A percentile compares a stretch with the other conserved stretches of the same genome.
phyloP scores from a whole-genome alignment of 352 stramenopile species.

The Phytophthora citrophthora region DNA sequence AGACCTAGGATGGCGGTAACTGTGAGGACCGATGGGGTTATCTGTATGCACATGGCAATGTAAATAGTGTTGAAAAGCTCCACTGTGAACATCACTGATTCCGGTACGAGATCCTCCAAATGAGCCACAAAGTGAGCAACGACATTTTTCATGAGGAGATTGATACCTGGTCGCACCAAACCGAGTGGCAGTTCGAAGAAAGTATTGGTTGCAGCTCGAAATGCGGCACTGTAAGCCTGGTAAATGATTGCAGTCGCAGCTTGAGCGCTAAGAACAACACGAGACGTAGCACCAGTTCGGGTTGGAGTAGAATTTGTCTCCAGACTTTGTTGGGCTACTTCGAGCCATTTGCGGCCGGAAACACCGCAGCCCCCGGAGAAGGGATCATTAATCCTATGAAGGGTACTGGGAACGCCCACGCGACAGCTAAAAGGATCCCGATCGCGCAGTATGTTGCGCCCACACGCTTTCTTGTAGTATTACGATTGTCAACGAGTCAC shows the following conservation, averaged over 20 bases:
- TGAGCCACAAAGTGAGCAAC: conserved; percentile 21
- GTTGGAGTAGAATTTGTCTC: background rate
- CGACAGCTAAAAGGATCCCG: background rate
- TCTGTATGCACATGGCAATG: too few relatives aligned
- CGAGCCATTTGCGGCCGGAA: too few relatives aligned
- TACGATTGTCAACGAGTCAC: conserved; percentile 2
- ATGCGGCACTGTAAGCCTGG: background rate
- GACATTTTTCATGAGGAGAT: conserved; percentile 38
- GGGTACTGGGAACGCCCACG: too few relatives aligned
- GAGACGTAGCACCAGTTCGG: conserved; percentile 3
- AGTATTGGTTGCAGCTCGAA: background rate
- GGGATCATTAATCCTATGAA: too few relatives aligned
- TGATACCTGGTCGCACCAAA: conserved; percentile 32
- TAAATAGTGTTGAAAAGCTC: conserved; percentile 53
- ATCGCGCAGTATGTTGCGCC: background rate
- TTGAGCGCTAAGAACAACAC: conserved; percentile 3
- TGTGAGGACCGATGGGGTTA: too few relatives aligned
- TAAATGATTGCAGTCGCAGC: too few relatives aligned
- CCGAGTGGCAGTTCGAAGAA: conserved; percentile 10
- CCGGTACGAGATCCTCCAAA: conserved; percentile 29
- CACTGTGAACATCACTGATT: conserved; percentile 36
- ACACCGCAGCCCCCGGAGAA: too few relatives aligned
- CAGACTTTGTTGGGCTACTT: background rate
- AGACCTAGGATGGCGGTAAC: too few relatives aligned
- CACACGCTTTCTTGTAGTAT: too few relatives aligned